These are phyloP conservation scores for Agaricus blazei DNA, from an alignment of 768 basidiomycete genomes.

Conservation along the genomic window DNA sequence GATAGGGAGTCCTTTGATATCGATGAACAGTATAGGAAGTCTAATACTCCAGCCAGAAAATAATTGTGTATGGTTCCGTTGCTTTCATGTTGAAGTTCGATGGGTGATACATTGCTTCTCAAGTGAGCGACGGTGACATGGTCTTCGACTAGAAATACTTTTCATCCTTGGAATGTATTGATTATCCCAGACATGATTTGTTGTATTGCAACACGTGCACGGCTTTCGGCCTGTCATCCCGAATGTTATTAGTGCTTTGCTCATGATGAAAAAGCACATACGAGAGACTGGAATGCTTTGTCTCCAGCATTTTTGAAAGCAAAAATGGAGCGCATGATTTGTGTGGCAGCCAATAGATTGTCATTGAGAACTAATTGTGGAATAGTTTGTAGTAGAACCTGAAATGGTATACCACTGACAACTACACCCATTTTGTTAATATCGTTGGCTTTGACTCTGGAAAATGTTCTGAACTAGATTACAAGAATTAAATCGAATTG, in stretches of 20 bases:
- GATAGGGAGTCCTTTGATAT: too few species aligned
- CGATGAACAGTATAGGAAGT: neutral
- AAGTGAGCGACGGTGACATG: neutral
- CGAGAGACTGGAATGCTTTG: neutral
- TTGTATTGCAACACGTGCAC: neutral
- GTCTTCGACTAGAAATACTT: neutral
- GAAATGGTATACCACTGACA: neutral
- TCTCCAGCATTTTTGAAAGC: neutral
- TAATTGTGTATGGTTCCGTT: neutral
- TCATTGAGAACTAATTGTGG: neutral
- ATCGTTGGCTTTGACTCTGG: neutral
- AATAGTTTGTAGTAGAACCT: neutral
- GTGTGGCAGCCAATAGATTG: neutral
- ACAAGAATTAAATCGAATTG: too few species aligned
- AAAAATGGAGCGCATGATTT: too few species aligned
- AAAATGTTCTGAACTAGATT: neutral
- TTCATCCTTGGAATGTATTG: neutral
- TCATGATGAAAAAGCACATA: neutral
- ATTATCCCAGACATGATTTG: neutral
- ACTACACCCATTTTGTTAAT: neutral
- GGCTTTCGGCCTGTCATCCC: neutral
- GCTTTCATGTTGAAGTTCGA: neutral
- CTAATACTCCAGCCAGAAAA: neutral
- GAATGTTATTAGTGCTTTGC: neutral
- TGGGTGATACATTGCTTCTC: neutral